A percentile compares a stretch with the other conserved stretches of the same genome.
Conservation (phyloP, 2,329 filamentous ascomycete genomes). For the Curvularia lunata region DNA sequence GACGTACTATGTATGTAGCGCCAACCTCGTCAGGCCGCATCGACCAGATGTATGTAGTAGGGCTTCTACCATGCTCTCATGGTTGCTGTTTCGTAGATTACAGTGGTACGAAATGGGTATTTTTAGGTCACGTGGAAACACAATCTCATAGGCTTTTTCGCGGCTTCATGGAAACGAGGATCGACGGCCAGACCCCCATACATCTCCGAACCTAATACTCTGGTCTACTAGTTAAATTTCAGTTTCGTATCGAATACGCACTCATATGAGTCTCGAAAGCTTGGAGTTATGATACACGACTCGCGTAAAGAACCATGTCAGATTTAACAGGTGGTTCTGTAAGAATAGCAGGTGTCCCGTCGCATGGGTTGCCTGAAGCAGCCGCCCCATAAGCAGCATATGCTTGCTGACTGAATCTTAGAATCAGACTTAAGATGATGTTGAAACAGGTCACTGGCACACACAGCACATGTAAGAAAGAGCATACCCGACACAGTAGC, state of each 20-base stretch:
- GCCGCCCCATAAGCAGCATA: background rate
- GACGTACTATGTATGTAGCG: slow-evolving; percentile 29
- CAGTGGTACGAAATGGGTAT: slow-evolving; percentile 41
- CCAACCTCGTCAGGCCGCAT: slow-evolving; percentile 48
- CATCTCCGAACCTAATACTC: background rate
- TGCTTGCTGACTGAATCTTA: slow-evolving; percentile 26
- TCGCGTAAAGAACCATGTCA: background rate
- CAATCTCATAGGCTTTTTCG: slow-evolving; percentile 24
- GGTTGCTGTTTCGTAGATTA: slow-evolving; percentile 26
- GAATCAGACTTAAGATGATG: slow-evolving; percentile 36
- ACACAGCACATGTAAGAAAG: slow-evolving; percentile 30
- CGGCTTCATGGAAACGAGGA: background rate
- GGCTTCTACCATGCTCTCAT: slow-evolving; percentile 52
- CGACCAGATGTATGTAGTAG: slow-evolving; percentile 55
- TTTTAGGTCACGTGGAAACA: slow-evolving; percentile 43
- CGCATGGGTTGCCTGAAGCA: background rate
- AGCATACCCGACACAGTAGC: background rate
- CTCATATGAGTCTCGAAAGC: background rate
- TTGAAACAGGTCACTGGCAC: slow-evolving; percentile 35
- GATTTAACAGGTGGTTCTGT: background rate
- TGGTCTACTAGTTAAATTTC: slow-evolving; percentile 26
- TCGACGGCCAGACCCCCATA: background rate
- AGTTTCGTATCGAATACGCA: slow-evolving; percentile 40
- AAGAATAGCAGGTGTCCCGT: background rate
- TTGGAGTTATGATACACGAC: background rate